Conservation (phyloP, 306 rosid species). For the Rosa lucieae region DNA sequence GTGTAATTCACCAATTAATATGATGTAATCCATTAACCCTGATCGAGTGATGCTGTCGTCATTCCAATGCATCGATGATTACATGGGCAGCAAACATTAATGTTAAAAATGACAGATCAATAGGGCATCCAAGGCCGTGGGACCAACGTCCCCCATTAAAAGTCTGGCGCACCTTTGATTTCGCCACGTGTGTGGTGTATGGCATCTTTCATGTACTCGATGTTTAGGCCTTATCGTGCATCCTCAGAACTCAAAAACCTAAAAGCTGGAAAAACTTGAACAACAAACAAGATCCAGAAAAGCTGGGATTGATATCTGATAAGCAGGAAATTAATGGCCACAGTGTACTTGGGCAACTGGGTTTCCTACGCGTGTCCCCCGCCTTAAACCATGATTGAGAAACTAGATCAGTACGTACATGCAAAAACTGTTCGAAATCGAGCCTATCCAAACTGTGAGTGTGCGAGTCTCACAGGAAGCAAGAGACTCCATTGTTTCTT, state of each 20-base stretch:
- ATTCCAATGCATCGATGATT: too few species aligned
- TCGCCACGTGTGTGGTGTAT: slow-evolving; percentile 30
- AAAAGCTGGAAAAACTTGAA: slow-evolving; percentile 2
- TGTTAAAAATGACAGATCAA: not conserved
- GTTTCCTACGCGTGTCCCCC: slow-evolving; percentile 41
- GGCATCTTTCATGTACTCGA: not conserved
- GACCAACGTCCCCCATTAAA: not conserved
- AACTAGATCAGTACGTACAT: slow-evolving; percentile 13
- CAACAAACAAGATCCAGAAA: slow-evolving; percentile 26
- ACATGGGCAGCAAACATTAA: not conserved
- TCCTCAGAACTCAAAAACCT: slow-evolving; percentile 3
- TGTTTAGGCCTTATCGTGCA: slow-evolving; percentile 9
- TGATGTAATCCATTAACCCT: too few species aligned
- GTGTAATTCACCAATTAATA: too few species aligned
- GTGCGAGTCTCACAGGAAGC: slow-evolving; percentile 26
- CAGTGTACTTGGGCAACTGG: slow-evolving; percentile 21
- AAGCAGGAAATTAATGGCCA: not conserved
- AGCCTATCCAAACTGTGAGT: slow-evolving; percentile 16
- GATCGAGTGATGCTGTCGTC: too few species aligned
- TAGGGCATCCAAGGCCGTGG: slow-evolving; percentile 25
- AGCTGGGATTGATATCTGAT: not conserved
- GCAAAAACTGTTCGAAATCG: not conserved
- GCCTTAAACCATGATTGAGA: slow-evolving; percentile 2
- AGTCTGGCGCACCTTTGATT: not conserved
- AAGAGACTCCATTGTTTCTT: slow-evolving; percentile 47